Conservation (phyloP, 2,329 filamentous ascomycete species). For the Blastomyces percursus region DNA sequence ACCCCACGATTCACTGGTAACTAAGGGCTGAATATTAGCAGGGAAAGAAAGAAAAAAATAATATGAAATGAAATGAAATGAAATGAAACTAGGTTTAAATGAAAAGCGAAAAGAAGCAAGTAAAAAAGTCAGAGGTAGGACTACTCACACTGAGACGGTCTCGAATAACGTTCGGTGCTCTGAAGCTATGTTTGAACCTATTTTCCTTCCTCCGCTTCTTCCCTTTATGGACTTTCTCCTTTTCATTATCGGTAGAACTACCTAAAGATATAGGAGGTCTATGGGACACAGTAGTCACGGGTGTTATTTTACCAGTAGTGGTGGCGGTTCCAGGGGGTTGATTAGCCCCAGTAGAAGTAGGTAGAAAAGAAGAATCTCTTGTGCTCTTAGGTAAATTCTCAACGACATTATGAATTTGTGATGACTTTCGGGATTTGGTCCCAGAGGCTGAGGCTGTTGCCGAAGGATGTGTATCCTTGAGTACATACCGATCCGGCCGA, state of each 20-base stretch:
- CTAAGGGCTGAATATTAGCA: background rate
- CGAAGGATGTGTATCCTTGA: conserved; percentile 18
- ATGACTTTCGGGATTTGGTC: background rate
- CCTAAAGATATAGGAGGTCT: conserved; percentile 33
- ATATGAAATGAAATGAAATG: too few relatives aligned
- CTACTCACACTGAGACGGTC: conserved; percentile 42
- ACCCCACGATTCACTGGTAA: background rate
- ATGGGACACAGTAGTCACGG: conserved; percentile 30
- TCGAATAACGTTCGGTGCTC: conserved; percentile 42
- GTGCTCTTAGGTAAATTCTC: background rate
- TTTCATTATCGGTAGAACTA: conserved; percentile 33
- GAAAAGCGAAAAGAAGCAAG: background rate
- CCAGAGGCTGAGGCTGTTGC: background rate
- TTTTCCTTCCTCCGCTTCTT: conserved; percentile 20
- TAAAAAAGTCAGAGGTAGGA: background rate
- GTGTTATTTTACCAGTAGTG: conserved; percentile 16
- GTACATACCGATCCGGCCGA: conserved; percentile 46
- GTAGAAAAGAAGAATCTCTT: background rate
- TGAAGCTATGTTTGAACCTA: conserved; percentile 46
- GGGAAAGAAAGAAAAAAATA: background rate
- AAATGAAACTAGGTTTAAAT: too few relatives aligned
- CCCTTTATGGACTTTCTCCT: conserved; percentile 15
- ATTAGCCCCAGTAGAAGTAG: background rate
- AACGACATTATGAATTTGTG: background rate
- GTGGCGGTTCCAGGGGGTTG: conserved; percentile 20